Base-by-base conservation (phyloP, 495 filamentous ascomycete genomes). In the Trichocladium uniseriatum region DNA sequence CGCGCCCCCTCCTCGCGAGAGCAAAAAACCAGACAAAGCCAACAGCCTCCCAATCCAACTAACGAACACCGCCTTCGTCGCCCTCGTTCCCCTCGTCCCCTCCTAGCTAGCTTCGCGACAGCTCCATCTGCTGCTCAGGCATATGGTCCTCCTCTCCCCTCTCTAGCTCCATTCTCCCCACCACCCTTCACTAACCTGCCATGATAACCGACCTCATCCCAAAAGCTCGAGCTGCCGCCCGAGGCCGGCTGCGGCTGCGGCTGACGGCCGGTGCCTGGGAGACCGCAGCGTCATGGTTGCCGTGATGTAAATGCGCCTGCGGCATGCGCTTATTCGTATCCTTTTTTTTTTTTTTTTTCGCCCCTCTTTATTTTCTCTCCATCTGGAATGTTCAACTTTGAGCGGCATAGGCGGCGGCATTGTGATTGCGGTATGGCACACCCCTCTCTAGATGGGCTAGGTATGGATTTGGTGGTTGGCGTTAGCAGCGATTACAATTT, bases 181-280 rank as follows among this genome's bases (percentile, higher is more conserved):
- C 8, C 13, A 8, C 44, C 34, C 34, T n/a, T 7, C 35, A 0
- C n/a, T 14, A 2, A 4, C 31, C 31, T 32, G 9, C 13, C 11
- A 10, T 39, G n/a, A 69, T 63, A 52, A 63, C 71, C 58, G 73
- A 77, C 58, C 60, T 60, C 10, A 74, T 75, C 39, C 61, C 75
- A 27, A 63, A 49, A 20, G n/a, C 72, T 72, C 20, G 59, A 67
- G 16, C 57, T 73, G 32, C 60, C 66, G 8, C 68, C 70, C 27
- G 69, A 71, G 24, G 69, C 64, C 7, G 75, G 73, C 54, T 77
- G 73, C 53, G 68, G 63, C 43, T 77, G 75, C 45, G 72, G 73
- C 10, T 52, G 65, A 77, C 45, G 72, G 73, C 10, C 53, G 65
- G 3, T 75, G 72, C 48, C 64, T 66, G 43, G 64, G 67, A 15